Conservation (phyloP, 2,329 filamentous ascomycete species). For the Periconia sp. region DNA sequence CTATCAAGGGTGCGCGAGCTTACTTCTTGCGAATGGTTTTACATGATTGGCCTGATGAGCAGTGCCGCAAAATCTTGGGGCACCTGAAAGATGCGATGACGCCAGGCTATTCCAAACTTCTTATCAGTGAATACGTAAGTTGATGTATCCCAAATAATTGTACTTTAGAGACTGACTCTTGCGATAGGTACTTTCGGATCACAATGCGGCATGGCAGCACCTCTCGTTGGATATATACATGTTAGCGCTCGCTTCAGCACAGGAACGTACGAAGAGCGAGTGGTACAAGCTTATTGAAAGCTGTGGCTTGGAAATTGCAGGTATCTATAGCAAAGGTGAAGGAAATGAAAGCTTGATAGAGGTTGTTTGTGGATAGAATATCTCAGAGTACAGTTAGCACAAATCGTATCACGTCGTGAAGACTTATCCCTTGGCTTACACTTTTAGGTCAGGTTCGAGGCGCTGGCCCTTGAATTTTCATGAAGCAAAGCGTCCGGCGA, state of each 20-base stretch:
- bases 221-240: constrained; percentile 10
- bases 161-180: not conserved
- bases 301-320: constrained; percentile 9
- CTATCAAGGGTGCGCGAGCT: constrained; percentile 24
- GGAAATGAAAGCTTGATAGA: constrained; percentile 14
- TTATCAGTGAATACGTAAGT: constrained; percentile 14
- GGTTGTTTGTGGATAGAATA: not conserved
- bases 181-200: constrained; percentile 8
- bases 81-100: constrained; percentile 16
- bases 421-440: no score
- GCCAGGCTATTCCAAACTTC: constrained; percentile 12
- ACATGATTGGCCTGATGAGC: constrained; percentile 14
- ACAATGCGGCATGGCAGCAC: constrained; percentile 12
- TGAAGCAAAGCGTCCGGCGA: no score
- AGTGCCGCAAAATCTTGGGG: constrained; percentile 12
- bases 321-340: constrained; percentile 11
- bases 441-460: no score
- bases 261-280: constrained; percentile 10
- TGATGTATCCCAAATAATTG: not conserved
- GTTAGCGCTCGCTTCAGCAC: constrained; percentile 9
- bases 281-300: constrained; percentile 11
- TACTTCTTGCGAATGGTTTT: constrained; percentile 11
- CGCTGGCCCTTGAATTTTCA: no score
- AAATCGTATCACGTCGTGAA: no score
- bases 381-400: no score